Percentiles rank a stretch among this genome's conserved stretches.
phyloP scores from a whole-genome alignment of 352 stramenopile genomes.

The Globisporangium alternatum region DNA sequence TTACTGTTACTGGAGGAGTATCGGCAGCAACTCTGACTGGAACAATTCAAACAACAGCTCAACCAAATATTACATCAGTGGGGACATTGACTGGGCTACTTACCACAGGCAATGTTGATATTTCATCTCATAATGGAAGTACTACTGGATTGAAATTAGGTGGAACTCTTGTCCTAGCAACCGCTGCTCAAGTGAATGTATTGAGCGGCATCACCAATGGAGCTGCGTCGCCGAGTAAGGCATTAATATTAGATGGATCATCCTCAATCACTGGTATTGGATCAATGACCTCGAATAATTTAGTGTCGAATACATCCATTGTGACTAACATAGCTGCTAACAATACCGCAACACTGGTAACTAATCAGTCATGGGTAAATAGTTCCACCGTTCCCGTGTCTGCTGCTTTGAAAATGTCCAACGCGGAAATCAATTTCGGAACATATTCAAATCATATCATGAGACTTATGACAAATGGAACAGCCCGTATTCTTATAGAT shows the following conservation, averaged over 20 bases:
- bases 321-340: not conserved
- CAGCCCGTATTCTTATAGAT: not conserved
- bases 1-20: no score
- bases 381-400: not conserved
- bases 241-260: no score
- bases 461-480: not conserved
- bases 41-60: no score
- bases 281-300: not conserved
- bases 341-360: not conserved
- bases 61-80: no score
- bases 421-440: not conserved
- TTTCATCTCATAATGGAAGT: no score
- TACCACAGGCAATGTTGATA: no score
- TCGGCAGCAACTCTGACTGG: no score
- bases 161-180: no score
- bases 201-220: not conserved
- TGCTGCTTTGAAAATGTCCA: not conserved
- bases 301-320: not conserved
- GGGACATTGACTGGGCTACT: no score
- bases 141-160: no score
- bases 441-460: not conserved
- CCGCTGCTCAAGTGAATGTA: no score
- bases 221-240: not conserved
- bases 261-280: no score
- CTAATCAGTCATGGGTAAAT: not conserved